Evolutionary conservation across 164 flowering plant genomes (phyloP).

Genomic region (Kingdonia uniflora): DNA sequence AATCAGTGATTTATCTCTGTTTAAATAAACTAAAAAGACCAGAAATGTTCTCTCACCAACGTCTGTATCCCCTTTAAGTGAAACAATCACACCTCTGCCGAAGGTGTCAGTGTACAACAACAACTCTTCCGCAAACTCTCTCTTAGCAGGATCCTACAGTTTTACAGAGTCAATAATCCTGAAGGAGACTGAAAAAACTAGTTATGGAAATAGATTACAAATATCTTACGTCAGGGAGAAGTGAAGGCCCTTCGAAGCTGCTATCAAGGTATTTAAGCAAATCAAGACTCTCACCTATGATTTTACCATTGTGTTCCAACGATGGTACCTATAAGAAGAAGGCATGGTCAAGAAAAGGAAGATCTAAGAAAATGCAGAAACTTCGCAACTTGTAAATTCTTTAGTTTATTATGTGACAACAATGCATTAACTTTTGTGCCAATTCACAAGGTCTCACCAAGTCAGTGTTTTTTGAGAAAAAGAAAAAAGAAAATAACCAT

Average conservation of each 20-base stretch:
- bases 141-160: conserved; percentile 52
- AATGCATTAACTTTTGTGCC: too few species aligned
- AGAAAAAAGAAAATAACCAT: too few species aligned
- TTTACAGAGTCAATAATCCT: neutral
- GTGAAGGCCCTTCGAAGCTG: conserved; percentile 63
- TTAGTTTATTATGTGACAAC: too few species aligned
- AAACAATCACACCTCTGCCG: conserved; percentile 14
- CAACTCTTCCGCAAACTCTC: conserved; percentile 48
- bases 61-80: conserved; percentile 40
- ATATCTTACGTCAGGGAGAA: conserved; percentile 40
- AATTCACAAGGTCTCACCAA: too few species aligned
- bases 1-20: neutral
- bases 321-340: conserved; percentile 54
- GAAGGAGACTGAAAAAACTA: neutral
- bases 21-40: neutral
- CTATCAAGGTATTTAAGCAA: conserved; percentile 43
- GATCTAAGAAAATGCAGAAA: too few species aligned
- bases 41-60: conserved; percentile 27
- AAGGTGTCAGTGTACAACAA: conserved; percentile 38
- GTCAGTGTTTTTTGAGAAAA: too few species aligned
- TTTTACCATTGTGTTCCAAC: conserved; percentile 66
- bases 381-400: too few species aligned
- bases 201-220: neutral
- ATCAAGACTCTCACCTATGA: conserved; percentile 79
- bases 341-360: neutral